Evolutionary conservation across 805 yeast species (phyloP).

Genomic region (Metschnikowia dekortorum): DNA sequence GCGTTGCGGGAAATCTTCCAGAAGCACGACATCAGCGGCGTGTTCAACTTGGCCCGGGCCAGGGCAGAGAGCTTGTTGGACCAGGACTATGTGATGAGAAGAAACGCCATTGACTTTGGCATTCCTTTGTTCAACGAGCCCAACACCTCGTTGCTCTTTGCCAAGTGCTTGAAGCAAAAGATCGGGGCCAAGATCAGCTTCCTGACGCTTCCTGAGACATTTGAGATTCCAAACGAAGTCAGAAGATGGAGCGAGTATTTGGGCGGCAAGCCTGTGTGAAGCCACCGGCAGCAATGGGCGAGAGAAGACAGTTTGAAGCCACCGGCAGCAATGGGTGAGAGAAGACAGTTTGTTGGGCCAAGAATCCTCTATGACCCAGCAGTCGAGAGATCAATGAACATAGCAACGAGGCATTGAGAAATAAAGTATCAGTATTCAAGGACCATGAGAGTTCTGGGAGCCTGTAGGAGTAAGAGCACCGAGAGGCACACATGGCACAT

Average conservation of each 20-base stretch:
- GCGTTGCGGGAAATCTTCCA: conserved; percentile 91
- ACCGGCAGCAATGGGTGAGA: no score
- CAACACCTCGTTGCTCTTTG: conserved; percentile 82
- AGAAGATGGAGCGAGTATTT: conserved; percentile 95
- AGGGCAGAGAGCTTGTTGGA: conserved; percentile 84
- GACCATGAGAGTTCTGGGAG: no score
- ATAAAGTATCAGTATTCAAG: no score
- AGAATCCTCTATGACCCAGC: no score
- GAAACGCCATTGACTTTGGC: conserved; percentile 98
- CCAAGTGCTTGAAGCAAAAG: conserved; percentile 73
- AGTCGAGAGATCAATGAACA: no score
- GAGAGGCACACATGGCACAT: no score
- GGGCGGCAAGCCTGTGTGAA: conserved; percentile 84
- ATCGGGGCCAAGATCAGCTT: conserved; percentile 53
- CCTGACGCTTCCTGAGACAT: conserved; percentile 34
- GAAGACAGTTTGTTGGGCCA: no score
- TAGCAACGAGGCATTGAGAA: no score
- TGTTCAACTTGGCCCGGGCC: conserved; percentile 85
- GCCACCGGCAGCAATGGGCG: no score
- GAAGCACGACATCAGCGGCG: conserved; percentile 76
- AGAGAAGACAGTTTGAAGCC: conserved; percentile 12
- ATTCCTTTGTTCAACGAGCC: conserved; percentile 97
- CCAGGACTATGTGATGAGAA: conserved; percentile 95
- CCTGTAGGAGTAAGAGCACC: no score
- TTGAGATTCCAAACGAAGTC: conserved; percentile 78